A percentile compares a stretch with the other conserved stretches of the same genome.
phyloP scores from a whole-genome alignment of 163 green algal species.

The Prototheca stagnorum region DNA sequence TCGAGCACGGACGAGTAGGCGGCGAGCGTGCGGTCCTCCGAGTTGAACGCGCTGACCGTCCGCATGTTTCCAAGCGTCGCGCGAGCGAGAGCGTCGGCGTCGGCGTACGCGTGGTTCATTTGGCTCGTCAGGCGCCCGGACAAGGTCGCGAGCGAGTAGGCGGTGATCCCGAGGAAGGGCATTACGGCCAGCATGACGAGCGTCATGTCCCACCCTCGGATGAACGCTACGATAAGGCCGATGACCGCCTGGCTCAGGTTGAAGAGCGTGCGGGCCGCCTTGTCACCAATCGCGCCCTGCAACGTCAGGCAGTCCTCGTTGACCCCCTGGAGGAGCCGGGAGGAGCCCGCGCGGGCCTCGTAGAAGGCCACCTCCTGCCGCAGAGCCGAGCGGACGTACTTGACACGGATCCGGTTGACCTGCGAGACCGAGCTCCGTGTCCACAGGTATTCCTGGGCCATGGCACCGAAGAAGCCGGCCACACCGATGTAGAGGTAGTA shows the following conservation, averaged over 20 bases:
- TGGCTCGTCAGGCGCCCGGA: constrained; percentile 6
- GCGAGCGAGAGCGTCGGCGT: constrained; percentile 27
- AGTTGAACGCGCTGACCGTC: constrained; percentile 57
- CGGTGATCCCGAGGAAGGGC: constrained; percentile 44
- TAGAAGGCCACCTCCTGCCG: constrained; percentile 58
- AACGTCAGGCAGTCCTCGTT: constrained; percentile 61
- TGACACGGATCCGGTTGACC: constrained; percentile 38
- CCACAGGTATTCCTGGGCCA: constrained; percentile 28
- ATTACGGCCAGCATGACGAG: constrained; percentile 64
- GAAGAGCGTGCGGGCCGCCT: constrained; percentile 23
- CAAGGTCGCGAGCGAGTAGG: constrained; percentile 26
- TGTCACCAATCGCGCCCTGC: constrained; percentile 44
- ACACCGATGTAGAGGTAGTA: constrained; percentile 5
- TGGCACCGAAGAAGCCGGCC: constrained; percentile 17
- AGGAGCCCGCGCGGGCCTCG: constrained; percentile 42
- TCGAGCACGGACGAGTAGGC: constrained; percentile 19
- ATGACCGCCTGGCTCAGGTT: constrained; percentile 16
- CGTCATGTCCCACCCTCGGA: constrained; percentile 57
- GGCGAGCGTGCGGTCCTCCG: constrained; percentile 23
- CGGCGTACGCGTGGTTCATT: constrained; percentile 24
- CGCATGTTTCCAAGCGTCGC: constrained; percentile 46
- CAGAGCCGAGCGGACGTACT: constrained; percentile 46
- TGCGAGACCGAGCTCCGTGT: constrained; percentile 33
- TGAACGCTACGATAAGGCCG: constrained; percentile 44
- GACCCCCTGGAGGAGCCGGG: constrained; percentile 46